These are phyloP conservation scores for Oryza australiensis DNA, from an alignment of 176 grass and related monocot species.

Conservation along the genomic window DNA sequence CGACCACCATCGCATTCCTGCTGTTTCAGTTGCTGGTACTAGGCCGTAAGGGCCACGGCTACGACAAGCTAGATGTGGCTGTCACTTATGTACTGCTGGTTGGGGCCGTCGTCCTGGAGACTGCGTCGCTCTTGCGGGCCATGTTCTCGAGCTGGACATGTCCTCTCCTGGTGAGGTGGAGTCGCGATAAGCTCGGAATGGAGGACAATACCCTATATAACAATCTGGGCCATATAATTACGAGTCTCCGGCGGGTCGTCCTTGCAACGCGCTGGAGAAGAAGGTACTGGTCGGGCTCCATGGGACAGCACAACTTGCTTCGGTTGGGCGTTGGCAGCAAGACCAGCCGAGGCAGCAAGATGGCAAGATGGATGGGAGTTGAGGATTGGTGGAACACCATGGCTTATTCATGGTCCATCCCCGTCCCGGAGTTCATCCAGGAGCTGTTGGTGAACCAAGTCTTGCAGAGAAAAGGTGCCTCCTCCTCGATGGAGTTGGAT, in stretches of 20 bases:
- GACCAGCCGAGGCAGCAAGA: neutral
- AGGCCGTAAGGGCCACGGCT: neutral
- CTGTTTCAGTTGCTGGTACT: neutral
- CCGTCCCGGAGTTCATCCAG: neutral
- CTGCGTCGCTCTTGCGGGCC: neutral
- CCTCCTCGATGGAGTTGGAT: too few relatives aligned
- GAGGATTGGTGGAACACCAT: constrained; percentile 3
- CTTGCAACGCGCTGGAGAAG: neutral
- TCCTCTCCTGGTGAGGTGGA: neutral
- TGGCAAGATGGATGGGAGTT: neutral
- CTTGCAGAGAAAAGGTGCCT: neutral
- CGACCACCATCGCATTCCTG: neutral
- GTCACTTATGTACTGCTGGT: constrained; percentile 31
- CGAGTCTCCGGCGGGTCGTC: neutral
- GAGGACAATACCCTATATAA: too few relatives aligned
- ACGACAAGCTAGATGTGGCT: neutral
- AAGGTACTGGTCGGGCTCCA: constrained; percentile 34
- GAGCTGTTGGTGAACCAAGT: neutral
- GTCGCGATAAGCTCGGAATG: too few relatives aligned
- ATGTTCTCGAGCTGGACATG: constrained; percentile 32
- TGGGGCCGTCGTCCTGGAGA: constrained; percentile 31
- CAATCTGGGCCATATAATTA: neutral
- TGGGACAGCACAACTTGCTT: constrained; percentile 29
- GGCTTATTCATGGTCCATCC: neutral
- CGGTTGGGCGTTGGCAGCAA: neutral